A percentile compares a stretch with the other conserved stretches of the same genome.
These are phyloP conservation scores for Aspergillus egyptiacus DNA, from an alignment of 495 filamentous ascomycete genomes.

Conservation along the genomic window DNA sequence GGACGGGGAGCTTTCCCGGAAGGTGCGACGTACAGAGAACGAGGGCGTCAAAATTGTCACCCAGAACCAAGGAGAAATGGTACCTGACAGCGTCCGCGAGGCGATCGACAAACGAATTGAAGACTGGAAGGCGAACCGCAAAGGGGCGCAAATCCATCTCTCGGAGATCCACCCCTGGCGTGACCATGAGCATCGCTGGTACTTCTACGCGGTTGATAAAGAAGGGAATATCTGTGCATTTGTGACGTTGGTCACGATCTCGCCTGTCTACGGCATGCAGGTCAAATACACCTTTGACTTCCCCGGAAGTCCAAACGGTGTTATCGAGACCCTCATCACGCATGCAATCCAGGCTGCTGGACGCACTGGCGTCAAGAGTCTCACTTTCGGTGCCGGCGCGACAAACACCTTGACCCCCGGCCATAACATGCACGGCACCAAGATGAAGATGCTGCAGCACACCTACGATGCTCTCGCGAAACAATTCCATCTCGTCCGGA, in stretches of 20 bases:
- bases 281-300: constrained; percentile 87
- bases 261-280: constrained; percentile 73
- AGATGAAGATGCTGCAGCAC: constrained; percentile 65
- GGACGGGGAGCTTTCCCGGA: constrained; percentile 57
- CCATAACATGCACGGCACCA: constrained; percentile 66
- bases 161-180: constrained; percentile 80
- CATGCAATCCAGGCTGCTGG: constrained; percentile 67
- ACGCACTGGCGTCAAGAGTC: constrained; percentile 52
- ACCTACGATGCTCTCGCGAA: constrained; percentile 72
- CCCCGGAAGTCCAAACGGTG: constrained; percentile 67
- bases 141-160: constrained; percentile 77
- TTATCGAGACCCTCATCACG: constrained; percentile 73
- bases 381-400: constrained; percentile 79
- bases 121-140: constrained; percentile 73
- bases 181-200: constrained; percentile 70
- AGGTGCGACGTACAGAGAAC: constrained; percentile 69
- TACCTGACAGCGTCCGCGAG: constrained; percentile 55
- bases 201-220: constrained; percentile 67
- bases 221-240: constrained; percentile 64
- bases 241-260: constrained; percentile 66
- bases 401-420: constrained; percentile 60
- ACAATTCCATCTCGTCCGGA: constrained; percentile 70
- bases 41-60: constrained; percentile 71
- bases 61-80: constrained; percentile 52
- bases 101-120: constrained; percentile 64